These are phyloP conservation scores for Pyronema omphalodes DNA, from an alignment of 495 filamentous ascomycete species.

Conservation along the genomic window DNA sequence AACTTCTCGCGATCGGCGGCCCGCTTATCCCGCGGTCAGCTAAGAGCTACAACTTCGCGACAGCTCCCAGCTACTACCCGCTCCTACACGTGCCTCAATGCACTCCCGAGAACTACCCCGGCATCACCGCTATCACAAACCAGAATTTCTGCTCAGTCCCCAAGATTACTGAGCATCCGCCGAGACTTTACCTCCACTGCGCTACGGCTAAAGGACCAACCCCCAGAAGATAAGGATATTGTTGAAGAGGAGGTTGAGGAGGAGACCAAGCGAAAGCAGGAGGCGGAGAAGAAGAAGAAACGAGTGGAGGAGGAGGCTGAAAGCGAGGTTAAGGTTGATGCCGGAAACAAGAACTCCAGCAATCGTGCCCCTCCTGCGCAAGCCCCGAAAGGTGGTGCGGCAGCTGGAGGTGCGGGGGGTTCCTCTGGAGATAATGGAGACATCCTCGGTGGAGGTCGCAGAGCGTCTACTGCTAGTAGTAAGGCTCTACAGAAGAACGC, in stretches of 20 bases:
- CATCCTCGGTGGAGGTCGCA: slow-evolving; percentile 29
- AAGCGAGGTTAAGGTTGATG: slow-evolving; percentile 10
- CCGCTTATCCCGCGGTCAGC: slow-evolving; percentile 8
- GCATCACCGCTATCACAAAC: slow-evolving; percentile 2
- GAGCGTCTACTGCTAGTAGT: slow-evolving; percentile 43
- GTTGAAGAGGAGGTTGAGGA: slow-evolving; percentile 16
- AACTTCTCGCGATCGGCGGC: slow-evolving; percentile 9
- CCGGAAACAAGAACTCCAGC: slow-evolving; percentile 8
- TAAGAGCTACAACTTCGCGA: slow-evolving; percentile 4
- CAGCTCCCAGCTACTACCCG: not conserved
- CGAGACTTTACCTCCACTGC: slow-evolving; percentile 11
- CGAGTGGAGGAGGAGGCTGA: slow-evolving; percentile 4
- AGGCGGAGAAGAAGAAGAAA: slow-evolving; percentile 4
- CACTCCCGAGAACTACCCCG: not conserved
- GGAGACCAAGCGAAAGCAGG: slow-evolving; percentile 7
- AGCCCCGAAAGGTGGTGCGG: slow-evolving; percentile 14
- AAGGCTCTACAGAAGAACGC: slow-evolving; percentile 66
- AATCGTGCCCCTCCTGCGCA: slow-evolving; percentile 8
- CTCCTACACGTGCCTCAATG: not conserved
- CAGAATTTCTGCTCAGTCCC: not conserved
- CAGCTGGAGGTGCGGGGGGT: slow-evolving; percentile 10
- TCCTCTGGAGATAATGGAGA: not conserved
- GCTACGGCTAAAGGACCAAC: slow-evolving; percentile 13
- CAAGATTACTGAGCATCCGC: not conserved
- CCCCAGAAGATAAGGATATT: slow-evolving; percentile 10